Conservation (phyloP, 306 rosid genomes). For the Morella rubra region DNA sequence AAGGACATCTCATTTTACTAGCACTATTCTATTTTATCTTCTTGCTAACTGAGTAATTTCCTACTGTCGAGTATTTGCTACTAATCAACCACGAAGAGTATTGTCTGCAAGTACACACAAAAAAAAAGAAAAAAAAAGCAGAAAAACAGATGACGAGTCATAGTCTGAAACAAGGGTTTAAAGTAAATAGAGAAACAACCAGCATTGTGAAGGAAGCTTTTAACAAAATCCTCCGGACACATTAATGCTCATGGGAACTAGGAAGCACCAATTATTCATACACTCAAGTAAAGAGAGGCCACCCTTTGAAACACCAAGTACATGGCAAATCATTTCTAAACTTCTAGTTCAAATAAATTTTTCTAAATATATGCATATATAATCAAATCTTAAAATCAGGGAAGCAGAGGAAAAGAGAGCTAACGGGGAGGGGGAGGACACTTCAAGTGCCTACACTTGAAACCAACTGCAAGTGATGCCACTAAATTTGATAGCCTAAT, state of each 20-base stretch:
- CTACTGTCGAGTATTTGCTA: neutral
- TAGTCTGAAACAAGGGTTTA: neutral
- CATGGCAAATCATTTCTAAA: neutral
- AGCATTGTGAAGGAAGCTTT: neutral
- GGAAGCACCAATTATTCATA: neutral
- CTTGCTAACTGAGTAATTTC: neutral
- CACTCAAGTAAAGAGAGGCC: neutral
- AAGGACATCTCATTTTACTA: neutral
- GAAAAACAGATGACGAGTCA: neutral
- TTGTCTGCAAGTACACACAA: neutral
- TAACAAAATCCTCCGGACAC: neutral
- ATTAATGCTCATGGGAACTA: neutral
- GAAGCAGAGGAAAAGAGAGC: too few species aligned
- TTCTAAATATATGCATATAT: too few species aligned
- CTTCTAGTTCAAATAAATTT: neutral
- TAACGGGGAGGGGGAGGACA: neutral
- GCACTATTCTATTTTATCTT: neutral
- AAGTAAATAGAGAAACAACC: neutral
- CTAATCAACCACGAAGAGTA: neutral
- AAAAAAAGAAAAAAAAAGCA: neutral
- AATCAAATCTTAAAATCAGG: too few species aligned
- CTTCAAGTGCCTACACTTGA: neutral
- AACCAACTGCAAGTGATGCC: slow-evolving; percentile 18
- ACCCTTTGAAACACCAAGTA: neutral
- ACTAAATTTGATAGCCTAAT: slow-evolving; percentile 1